Evolutionary conservation across 495 filamentous ascomycete species (phyloP).

Genomic region (Neurospora sp.): DNA sequence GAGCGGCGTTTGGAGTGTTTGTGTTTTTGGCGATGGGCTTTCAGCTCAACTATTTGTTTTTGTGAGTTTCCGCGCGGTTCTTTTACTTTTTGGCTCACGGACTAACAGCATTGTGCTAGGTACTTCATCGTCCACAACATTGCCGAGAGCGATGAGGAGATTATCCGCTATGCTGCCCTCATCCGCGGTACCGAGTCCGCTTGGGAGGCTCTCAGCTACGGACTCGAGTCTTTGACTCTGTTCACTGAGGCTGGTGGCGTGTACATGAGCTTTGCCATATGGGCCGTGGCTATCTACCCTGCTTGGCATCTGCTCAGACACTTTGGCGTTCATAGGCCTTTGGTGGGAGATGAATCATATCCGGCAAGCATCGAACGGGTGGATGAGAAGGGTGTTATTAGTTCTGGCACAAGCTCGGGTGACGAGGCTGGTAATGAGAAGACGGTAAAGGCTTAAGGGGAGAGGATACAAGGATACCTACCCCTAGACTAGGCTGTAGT

Average conservation of each 20-base stretch:
- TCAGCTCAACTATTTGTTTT: slow-evolving; percentile 54
- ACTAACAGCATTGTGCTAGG: slow-evolving; percentile 3
- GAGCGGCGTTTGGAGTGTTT: slow-evolving; percentile 47
- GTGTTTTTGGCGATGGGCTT: slow-evolving; percentile 49
- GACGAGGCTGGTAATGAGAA: not conserved
- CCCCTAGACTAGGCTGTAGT: too few species aligned
- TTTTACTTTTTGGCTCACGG: too few species aligned
- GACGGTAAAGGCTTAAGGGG: not conserved
- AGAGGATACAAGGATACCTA: too few species aligned
- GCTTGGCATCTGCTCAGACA: slow-evolving; percentile 49
- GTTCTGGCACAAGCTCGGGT: not conserved
- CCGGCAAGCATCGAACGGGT: not conserved
- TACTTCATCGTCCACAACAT: slow-evolving; percentile 55
- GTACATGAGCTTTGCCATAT: slow-evolving; percentile 55
- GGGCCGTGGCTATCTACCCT: slow-evolving; percentile 45
- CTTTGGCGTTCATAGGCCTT: slow-evolving; percentile 27
- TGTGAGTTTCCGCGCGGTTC: slow-evolving; percentile 27
- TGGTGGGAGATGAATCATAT: not conserved
- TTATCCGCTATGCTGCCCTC: slow-evolving; percentile 51
- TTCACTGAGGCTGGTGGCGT: slow-evolving; percentile 50
- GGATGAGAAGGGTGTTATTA: not conserved
- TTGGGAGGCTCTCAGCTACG: slow-evolving; percentile 53
- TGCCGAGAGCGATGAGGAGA: slow-evolving; percentile 43
- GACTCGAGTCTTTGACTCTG: slow-evolving; percentile 42
- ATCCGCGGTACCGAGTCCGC: slow-evolving; percentile 53